Evolutionary conservation across 305 asterid species (phyloP).

Genomic region (Fraxinus sp.): DNA sequence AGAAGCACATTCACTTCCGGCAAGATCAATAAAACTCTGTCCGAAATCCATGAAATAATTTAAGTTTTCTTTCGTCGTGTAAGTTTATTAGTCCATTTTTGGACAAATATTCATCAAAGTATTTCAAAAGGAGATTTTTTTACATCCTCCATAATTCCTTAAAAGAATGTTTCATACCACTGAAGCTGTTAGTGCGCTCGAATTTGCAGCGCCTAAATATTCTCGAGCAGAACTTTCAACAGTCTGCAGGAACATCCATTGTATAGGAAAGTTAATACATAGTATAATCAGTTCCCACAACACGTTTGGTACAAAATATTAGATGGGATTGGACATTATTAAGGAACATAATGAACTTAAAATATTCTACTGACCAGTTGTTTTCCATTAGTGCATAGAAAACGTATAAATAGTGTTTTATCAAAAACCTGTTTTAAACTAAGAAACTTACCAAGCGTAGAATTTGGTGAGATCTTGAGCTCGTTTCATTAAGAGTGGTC

Average conservation of each 20-base stretch:
- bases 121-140: background rate
- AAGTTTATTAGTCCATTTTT: background rate
- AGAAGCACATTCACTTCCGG: constrained; percentile 97
- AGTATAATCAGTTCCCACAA: background rate
- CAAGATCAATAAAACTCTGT: constrained; percentile 94
- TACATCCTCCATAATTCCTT: background rate
- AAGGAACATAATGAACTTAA: background rate
- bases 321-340: background rate
- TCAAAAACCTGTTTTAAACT: constrained; percentile 2
- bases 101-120: background rate
- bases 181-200: constrained; percentile 74
- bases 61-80: background rate
- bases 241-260: constrained; percentile 45
- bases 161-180: constrained; percentile 59
- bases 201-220: constrained; percentile 38
- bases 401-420: background rate
- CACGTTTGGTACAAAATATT: background rate
- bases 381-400: background rate
- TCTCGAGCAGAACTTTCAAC: constrained; percentile 75
- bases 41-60: background rate
- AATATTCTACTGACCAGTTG: background rate
- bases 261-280: background rate
- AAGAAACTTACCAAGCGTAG: constrained; percentile 66
- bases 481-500: constrained; percentile 76
- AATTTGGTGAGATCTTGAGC: constrained; percentile 96